Evolutionary conservation across 2,329 filamentous ascomycete species (phyloP).

Genomic region (Biscogniauxia sp.): DNA sequence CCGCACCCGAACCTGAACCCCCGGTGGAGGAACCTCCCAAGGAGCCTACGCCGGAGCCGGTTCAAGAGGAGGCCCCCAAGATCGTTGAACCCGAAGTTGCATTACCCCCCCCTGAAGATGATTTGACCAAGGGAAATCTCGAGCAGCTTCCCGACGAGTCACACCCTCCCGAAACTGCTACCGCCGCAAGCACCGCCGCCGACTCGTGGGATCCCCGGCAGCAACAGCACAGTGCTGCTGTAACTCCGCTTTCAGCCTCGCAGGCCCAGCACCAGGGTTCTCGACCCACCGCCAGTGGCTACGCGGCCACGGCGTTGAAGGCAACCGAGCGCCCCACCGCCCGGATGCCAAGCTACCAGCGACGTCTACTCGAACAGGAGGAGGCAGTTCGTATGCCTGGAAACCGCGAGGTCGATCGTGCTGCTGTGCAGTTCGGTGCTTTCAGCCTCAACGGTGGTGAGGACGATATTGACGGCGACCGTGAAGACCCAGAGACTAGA

Average conservation of each 20-base stretch:
- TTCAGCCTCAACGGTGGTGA: slow-evolving; percentile 84
- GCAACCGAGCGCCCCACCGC: slow-evolving; percentile 61
- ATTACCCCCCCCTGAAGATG: slow-evolving; percentile 71
- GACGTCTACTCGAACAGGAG: slow-evolving; percentile 88
- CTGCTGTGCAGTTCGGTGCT: slow-evolving; percentile 93
- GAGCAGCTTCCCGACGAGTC: slow-evolving; percentile 86
- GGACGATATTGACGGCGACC: slow-evolving; percentile 88
- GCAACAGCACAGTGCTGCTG: slow-evolving; percentile 52
- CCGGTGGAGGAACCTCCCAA: slow-evolving; percentile 37
- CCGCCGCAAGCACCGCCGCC: slow-evolving; percentile 82
- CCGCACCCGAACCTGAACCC: slow-evolving; percentile 37
- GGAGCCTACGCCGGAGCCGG: slow-evolving; percentile 28
- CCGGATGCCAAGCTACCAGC: slow-evolving; percentile 77
- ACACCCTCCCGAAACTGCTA: slow-evolving; percentile 72
- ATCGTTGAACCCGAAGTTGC: slow-evolving; percentile 51
- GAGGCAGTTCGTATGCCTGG: slow-evolving; percentile 98
- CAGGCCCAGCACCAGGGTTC: slow-evolving; percentile 60
- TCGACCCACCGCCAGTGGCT: slow-evolving; percentile 67
- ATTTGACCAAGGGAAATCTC: slow-evolving; percentile 88
- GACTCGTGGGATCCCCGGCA: slow-evolving; percentile 78
- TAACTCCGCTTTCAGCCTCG: slow-evolving; percentile 63
- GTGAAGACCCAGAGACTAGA: slow-evolving; percentile 92
- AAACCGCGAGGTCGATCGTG: slow-evolving; percentile 89
- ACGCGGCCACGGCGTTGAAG: slow-evolving; percentile 78
- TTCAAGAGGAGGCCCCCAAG: slow-evolving; percentile 34